phyloP scores from a whole-genome alignment of 176 grass and related monocot genomes.

The Dendrocalamus sinicus region DNA sequence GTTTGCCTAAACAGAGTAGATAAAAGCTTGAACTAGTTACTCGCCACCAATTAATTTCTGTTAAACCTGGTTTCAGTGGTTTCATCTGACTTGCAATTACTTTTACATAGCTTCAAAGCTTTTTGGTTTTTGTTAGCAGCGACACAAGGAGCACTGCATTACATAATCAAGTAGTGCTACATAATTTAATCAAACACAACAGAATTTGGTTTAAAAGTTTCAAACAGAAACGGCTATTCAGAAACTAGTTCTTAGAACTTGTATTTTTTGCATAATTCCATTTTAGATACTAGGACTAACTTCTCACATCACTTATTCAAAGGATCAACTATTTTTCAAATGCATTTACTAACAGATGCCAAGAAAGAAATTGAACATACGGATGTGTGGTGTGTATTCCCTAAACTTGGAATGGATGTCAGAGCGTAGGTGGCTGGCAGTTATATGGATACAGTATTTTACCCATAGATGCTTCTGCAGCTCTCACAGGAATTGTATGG shows the following conservation, averaged over 20 bases:
- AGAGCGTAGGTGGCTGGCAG: neutral
- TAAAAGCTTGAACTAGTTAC: neutral
- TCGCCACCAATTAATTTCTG: neutral
- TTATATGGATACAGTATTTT: neutral
- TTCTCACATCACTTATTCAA: neutral
- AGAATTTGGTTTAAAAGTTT: neutral
- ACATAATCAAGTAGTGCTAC: neutral
- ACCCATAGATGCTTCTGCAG: neutral
- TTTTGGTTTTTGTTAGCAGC: neutral
- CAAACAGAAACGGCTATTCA: neutral
- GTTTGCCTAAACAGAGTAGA: neutral
- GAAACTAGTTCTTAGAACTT: slow-evolving; percentile 1
- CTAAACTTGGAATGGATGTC: neutral
- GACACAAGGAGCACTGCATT: neutral
- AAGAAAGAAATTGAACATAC: neutral
- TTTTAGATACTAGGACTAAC: neutral
- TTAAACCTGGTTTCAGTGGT: neutral
- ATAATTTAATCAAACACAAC: neutral
- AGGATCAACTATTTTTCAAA: neutral
- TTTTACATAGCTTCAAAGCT: neutral
- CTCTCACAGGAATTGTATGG: neutral
- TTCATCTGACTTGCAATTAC: neutral
- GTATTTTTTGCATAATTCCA: neutral
- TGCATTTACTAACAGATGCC: slow-evolving; percentile 2
- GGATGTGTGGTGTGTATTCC: neutral